Percentiles rank a stretch among this genome's conserved stretches.
Conservation (phyloP, 495 filamentous ascomycete genomes). For the Podospora pseudoanserina region DNA sequence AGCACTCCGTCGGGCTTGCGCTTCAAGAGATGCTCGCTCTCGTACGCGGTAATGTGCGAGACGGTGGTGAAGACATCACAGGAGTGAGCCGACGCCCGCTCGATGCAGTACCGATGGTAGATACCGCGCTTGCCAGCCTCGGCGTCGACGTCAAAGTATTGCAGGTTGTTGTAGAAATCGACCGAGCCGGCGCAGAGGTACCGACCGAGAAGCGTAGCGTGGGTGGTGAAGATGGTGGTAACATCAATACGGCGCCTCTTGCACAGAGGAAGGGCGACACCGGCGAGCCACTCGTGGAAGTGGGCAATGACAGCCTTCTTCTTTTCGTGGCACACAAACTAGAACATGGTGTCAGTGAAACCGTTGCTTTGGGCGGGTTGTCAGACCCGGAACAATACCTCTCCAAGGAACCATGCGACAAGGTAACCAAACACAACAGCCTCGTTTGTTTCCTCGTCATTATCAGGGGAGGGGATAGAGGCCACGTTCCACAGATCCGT, state of each 20-base stretch:
- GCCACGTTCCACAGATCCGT: slow-evolving; percentile 88
- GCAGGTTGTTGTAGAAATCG: slow-evolving; percentile 99
- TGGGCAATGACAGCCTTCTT: slow-evolving; percentile 89
- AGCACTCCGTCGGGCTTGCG: slow-evolving; percentile 95
- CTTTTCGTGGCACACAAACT: slow-evolving; percentile 89
- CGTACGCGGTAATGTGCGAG: slow-evolving; percentile 96
- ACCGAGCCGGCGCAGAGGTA: slow-evolving; percentile 97
- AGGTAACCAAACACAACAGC: slow-evolving; percentile 96
- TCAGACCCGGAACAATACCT: slow-evolving; percentile 30
- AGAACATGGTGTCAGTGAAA: neutral
- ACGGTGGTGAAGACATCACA: slow-evolving; percentile 98
- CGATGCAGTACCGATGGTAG: slow-evolving; percentile 98
- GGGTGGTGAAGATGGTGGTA: slow-evolving; percentile 98
- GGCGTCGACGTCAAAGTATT: slow-evolving; percentile 93
- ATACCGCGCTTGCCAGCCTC: slow-evolving; percentile 98
- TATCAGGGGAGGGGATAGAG: slow-evolving; percentile 86
- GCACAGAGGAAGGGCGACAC: slow-evolving; percentile 88
- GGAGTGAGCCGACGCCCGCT: slow-evolving; percentile 84
- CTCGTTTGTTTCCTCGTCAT: slow-evolving; percentile 94
- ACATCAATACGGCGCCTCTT: slow-evolving; percentile 93
- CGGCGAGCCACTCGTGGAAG: slow-evolving; percentile 98
- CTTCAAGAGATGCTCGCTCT: slow-evolving; percentile 95
- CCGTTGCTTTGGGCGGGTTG: neutral
- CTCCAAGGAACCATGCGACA: slow-evolving; percentile 96
- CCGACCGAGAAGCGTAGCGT: slow-evolving; percentile 88